A percentile compares a stretch with the other conserved stretches of the same genome.
These are phyloP conservation scores for Euphorbia peplus DNA, from an alignment of 345 rosid genomes.

Conservation along the genomic window DNA sequence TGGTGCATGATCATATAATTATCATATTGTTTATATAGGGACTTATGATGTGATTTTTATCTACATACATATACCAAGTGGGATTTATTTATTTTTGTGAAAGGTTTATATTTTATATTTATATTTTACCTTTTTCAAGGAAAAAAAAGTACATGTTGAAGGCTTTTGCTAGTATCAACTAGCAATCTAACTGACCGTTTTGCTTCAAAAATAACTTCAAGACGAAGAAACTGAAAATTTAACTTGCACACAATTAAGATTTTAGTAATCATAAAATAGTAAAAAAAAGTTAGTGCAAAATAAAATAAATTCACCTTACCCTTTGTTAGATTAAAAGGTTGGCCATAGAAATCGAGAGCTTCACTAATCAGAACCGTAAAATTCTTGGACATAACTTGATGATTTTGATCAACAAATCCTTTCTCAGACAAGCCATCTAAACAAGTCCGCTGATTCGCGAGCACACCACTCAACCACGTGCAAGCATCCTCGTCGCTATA, in stretches of 20 bases:
- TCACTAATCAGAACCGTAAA: constrained; percentile 37
- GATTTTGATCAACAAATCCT: constrained; percentile 17
- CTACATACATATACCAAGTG: too few species aligned
- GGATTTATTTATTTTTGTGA: too few species aligned
- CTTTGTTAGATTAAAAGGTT: constrained; percentile 5
- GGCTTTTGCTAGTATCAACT: not conserved
- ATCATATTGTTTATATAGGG: too few species aligned
- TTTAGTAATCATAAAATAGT: not conserved
- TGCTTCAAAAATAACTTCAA: not conserved
- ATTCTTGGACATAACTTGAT: constrained; percentile 17
- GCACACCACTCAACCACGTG: constrained; percentile 58
- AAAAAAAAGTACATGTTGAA: not conserved
- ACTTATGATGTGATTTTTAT: too few species aligned
- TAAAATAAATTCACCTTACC: constrained; percentile 32
- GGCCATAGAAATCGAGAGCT: constrained; percentile 43
- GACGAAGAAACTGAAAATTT: not conserved
- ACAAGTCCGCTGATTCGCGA: constrained; percentile 54
- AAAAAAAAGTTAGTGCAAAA: too few species aligned
- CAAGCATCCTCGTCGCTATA: constrained; percentile 43
- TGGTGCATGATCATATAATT: too few species aligned
- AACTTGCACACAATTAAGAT: too few species aligned
- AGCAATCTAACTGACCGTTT: not conserved
- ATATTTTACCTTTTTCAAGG: too few species aligned
- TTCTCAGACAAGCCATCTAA: constrained; percentile 48
- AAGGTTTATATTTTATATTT: too few species aligned